phyloP scores from a whole-genome alignment of 345 rosid species.

The Dipteronia sinensis region DNA sequence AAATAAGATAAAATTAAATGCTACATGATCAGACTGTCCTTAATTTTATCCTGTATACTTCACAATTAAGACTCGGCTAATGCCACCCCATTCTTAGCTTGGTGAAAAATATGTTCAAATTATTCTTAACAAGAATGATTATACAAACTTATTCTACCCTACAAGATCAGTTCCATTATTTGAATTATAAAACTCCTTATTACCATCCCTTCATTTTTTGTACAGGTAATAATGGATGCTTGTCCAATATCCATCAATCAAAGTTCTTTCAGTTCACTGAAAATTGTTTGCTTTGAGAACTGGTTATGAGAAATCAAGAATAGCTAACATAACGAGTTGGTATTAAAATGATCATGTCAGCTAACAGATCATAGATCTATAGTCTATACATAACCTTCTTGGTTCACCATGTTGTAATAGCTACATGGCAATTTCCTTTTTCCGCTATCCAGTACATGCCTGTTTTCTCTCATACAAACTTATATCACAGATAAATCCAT shows the following conservation, averaged over 20 bases:
- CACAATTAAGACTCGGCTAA: background rate
- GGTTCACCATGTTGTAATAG: background rate
- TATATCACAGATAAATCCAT: background rate
- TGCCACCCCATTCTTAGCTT: background rate
- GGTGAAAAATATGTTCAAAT: background rate
- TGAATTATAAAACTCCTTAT: background rate
- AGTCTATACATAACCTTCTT: background rate
- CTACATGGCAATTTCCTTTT: background rate
- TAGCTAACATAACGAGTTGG: background rate
- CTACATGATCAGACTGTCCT: background rate
- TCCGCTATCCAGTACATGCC: background rate
- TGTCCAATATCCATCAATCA: background rate
- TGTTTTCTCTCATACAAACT: conserved; percentile 1
- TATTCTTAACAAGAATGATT: background rate
- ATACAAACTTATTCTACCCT: background rate
- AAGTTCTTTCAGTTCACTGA: background rate
- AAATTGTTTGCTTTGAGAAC: background rate
- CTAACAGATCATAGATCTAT: background rate
- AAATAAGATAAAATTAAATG: background rate
- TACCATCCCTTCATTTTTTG: background rate
- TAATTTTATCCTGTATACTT: background rate
- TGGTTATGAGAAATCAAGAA: background rate
- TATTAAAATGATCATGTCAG: background rate
- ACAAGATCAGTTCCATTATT: background rate
- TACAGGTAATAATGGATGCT: background rate